Percentiles rank a stretch among this genome's conserved stretches.
phyloP scores from a whole-genome alignment of 768 basidiomycete species.

The Leccinum longicurvipes region DNA sequence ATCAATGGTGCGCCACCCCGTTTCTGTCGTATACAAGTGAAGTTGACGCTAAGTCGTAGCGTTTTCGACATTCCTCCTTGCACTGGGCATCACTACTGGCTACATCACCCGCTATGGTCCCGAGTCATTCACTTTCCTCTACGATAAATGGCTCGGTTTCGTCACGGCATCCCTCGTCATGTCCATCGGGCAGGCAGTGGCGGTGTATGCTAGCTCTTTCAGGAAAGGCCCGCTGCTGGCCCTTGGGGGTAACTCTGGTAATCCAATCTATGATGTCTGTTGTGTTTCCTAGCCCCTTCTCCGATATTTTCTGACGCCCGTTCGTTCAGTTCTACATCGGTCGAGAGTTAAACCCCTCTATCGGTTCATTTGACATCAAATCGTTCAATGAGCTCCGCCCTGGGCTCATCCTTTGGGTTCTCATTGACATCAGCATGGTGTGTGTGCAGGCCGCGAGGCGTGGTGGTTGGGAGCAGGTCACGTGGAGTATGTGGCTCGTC shows the following conservation, averaged over 20 bases:
- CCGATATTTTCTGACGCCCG: background rate
- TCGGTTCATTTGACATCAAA: slow-evolving; percentile 75
- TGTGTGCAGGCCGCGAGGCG: slow-evolving; percentile 86
- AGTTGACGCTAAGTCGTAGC: slow-evolving; percentile 42
- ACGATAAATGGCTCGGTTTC: slow-evolving; percentile 90
- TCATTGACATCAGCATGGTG: slow-evolving; percentile 86
- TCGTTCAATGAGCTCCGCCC: slow-evolving; percentile 48
- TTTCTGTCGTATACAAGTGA: background rate
- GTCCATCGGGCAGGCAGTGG: slow-evolving; percentile 70
- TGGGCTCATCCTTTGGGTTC: slow-evolving; percentile 82
- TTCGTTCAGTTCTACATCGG: slow-evolving; percentile 82
- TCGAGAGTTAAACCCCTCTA: slow-evolving; percentile 88
- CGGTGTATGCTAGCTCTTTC: slow-evolving; percentile 72
- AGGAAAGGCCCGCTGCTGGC: slow-evolving; percentile 70
- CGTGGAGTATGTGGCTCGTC: slow-evolving; percentile 92
- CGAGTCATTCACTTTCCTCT: slow-evolving; percentile 80
- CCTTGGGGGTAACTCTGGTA: slow-evolving; percentile 88
- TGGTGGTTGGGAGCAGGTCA: slow-evolving; percentile 58
- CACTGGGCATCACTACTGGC: slow-evolving; percentile 70
- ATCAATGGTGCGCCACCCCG: slow-evolving; percentile 73
- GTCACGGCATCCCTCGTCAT: slow-evolving; percentile 78
- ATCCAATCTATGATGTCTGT: slow-evolving; percentile 85
- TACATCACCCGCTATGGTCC: slow-evolving; percentile 72
- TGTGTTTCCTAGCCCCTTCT: background rate
- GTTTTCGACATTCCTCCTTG: slow-evolving; percentile 81